Percentiles rank a stretch among this genome's conserved stretches.
Conservation (phyloP, 257 asterid genomes). For the Prunella vulgaris region DNA sequence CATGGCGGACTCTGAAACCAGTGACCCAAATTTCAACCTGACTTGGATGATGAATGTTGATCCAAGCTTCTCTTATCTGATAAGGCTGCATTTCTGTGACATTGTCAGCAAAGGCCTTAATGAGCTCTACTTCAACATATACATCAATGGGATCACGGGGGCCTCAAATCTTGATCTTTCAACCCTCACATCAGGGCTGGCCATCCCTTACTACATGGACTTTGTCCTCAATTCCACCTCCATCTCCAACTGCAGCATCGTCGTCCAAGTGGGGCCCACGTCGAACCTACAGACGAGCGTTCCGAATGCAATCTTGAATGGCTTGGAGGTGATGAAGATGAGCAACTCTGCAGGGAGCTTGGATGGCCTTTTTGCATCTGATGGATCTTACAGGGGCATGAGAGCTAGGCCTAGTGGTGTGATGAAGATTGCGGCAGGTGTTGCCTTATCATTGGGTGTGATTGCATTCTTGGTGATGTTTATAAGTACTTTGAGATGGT, state of each 20-base stretch:
- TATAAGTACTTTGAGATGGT: conserved; percentile 27
- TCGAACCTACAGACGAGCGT: conserved; percentile 35
- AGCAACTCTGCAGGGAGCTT: conserved; percentile 79
- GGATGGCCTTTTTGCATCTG: conserved; percentile 71
- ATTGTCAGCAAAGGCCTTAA: conserved; percentile 62
- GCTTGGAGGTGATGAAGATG: conserved; percentile 84
- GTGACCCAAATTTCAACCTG: conserved; percentile 65
- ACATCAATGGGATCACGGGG: conserved; percentile 50
- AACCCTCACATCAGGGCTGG: conserved; percentile 58
- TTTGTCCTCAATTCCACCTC: conserved; percentile 63
- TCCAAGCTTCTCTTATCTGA: conserved; percentile 67
- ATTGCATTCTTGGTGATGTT: conserved; percentile 32
- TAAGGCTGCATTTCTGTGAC: conserved; percentile 84
- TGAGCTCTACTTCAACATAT: conserved; percentile 87
- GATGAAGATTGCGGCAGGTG: conserved; percentile 42
- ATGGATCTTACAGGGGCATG: conserved; percentile 21
- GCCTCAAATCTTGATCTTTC: conserved; percentile 75
- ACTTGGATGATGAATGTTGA: conserved; percentile 79
- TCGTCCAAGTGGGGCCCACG: conserved; percentile 70
- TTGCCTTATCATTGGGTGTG: conserved; percentile 48
- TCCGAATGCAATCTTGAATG: conserved; percentile 85
- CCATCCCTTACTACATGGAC: conserved; percentile 70
- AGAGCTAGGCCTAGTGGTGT: conserved; percentile 12
- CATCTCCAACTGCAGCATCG: conserved; percentile 44
- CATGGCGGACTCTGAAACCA: conserved; percentile 67